Evolutionary conservation across 2,329 filamentous ascomycete genomes (phyloP).

Genomic region (Fusarium hainanense): DNA sequence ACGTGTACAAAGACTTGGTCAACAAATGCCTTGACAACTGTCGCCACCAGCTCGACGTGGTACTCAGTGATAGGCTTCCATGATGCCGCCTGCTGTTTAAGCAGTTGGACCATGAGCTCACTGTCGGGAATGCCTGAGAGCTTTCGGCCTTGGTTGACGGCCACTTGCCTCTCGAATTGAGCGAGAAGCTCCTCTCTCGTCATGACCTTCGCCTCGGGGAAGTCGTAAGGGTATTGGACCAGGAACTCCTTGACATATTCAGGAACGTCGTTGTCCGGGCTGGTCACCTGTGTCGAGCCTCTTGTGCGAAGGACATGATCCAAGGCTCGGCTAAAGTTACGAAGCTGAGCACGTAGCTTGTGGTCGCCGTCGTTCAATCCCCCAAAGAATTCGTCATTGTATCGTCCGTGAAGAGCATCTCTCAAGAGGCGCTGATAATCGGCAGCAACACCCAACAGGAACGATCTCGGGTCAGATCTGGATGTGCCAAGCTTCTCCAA

Average conservation of each 20-base stretch:
- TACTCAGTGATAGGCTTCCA: neutral
- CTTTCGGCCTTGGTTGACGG: slow-evolving; percentile 13
- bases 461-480: slow-evolving; percentile 40
- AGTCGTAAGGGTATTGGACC: slow-evolving; percentile 43
- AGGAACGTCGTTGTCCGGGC: slow-evolving; percentile 24
- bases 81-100: neutral
- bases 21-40: neutral
- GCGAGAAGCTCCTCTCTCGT: slow-evolving; percentile 27
- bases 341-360: slow-evolving; percentile 49
- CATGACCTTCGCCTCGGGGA: slow-evolving; percentile 44
- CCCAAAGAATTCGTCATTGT: slow-evolving; percentile 54
- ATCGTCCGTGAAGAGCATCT: slow-evolving; percentile 46
- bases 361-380: slow-evolving; percentile 19
- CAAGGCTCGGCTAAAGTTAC: slow-evolving; percentile 48
- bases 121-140: neutral
- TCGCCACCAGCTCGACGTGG: neutral
- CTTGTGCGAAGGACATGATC: slow-evolving; percentile 41
- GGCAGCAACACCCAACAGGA: slow-evolving; percentile 51
- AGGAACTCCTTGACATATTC: slow-evolving; percentile 47
- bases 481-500: slow-evolving; percentile 37
- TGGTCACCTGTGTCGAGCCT: slow-evolving; percentile 38
- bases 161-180: slow-evolving; percentile 44
- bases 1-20: neutral
- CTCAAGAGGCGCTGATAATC: slow-evolving; percentile 48
- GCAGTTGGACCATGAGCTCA: neutral